Percentiles rank a stretch among this genome's conserved stretches.
Evolutionary conservation across 2,329 filamentous ascomycete species (phyloP).

Genomic region (Cyanodermella asteris): DNA sequence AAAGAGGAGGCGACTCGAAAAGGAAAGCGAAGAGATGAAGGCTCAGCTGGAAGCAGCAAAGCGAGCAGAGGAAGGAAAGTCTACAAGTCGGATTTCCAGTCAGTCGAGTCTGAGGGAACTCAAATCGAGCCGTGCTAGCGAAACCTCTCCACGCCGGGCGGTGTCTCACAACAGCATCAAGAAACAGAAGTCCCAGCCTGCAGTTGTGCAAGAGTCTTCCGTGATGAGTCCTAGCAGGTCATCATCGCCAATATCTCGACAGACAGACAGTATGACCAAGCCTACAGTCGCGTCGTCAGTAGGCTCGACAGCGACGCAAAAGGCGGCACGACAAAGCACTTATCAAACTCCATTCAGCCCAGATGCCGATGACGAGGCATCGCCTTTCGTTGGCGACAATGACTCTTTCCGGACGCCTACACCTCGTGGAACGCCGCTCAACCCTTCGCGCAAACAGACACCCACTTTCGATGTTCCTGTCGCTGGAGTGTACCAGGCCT

Average conservation of each 20-base stretch:
- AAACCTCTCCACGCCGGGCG: too few relatives aligned
- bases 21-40: too few relatives aligned
- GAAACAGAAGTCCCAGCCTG: constrained; percentile 14
- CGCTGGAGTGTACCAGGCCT: too few relatives aligned
- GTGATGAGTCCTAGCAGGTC: constrained; percentile 14
- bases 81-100: too few relatives aligned
- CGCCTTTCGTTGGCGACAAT: constrained; percentile 6
- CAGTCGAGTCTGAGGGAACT: too few relatives aligned
- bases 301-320: constrained; percentile 24
- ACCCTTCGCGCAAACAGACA: constrained; percentile 5
- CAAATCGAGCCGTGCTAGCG: too few relatives aligned
- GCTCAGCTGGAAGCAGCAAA: constrained; percentile 1
- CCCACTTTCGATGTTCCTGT: constrained; percentile 14
- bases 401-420: constrained; percentile 12
- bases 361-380: constrained; percentile 4
- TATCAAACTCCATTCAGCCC: constrained; percentile 9
- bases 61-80: background rate
- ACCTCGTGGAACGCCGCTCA: constrained; percentile 4
- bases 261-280: constrained; percentile 12
- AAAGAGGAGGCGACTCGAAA: constrained; percentile 1
- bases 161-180: too few relatives aligned
- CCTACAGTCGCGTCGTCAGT: constrained; percentile 15
- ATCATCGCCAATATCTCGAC: constrained; percentile 9
- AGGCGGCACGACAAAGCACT: constrained; percentile 21
- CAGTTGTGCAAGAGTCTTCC: constrained; percentile 13